A percentile compares a stretch with the other conserved stretches of the same genome.
These are phyloP conservation scores for Sporothrix brasiliensis DNA, from an alignment of 2,329 filamentous ascomycete species.

Conservation along the genomic window DNA sequence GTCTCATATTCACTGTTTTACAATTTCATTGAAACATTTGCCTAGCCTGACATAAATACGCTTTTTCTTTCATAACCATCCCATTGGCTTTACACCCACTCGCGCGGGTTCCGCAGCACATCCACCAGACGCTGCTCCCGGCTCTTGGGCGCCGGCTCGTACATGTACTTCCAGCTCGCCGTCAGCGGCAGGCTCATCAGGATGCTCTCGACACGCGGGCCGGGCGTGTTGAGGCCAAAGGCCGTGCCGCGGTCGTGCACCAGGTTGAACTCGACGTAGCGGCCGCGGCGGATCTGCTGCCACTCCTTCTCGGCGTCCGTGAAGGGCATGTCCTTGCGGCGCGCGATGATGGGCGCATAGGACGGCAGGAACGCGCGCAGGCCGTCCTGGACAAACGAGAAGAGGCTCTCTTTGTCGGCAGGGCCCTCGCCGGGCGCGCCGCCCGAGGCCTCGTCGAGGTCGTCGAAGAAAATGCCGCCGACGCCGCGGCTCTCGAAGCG, in stretches of 20 bases:
- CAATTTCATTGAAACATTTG: not conserved
- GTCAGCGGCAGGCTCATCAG: slow-evolving; percentile 95
- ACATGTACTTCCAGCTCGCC: slow-evolving; percentile 95
- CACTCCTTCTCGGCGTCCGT: slow-evolving; percentile 86
- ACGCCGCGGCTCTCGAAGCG: slow-evolving; percentile 82
- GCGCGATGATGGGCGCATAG: slow-evolving; percentile 86
- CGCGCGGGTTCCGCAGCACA: slow-evolving; percentile 65
- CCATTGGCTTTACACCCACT: slow-evolving; percentile 59
- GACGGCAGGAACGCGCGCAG: slow-evolving; percentile 85
- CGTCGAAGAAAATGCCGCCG: slow-evolving; percentile 98
- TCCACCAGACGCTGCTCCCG: slow-evolving; percentile 80
- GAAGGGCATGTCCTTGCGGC: slow-evolving; percentile 88
- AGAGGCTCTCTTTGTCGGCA: slow-evolving; percentile 78
- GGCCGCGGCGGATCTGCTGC: slow-evolving; percentile 92
- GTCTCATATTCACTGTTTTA: not conserved
- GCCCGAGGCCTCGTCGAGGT: slow-evolving; percentile 77
- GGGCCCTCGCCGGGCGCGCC: slow-evolving; percentile 6
- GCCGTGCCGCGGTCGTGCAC: slow-evolving; percentile 94
- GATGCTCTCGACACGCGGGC: slow-evolving; percentile 91
- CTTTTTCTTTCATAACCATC: slow-evolving; percentile 25
- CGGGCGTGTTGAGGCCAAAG: slow-evolving; percentile 91
- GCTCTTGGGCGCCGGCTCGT: slow-evolving; percentile 73
- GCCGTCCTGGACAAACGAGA: slow-evolving; percentile 85
- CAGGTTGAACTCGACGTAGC: slow-evolving; percentile 98
- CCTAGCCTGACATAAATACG: not conserved